A percentile compares a stretch with the other conserved stretches of the same genome.
Evolutionary conservation across 805 yeast species (phyloP).

Genomic region (Suhomyces prunicola): DNA sequence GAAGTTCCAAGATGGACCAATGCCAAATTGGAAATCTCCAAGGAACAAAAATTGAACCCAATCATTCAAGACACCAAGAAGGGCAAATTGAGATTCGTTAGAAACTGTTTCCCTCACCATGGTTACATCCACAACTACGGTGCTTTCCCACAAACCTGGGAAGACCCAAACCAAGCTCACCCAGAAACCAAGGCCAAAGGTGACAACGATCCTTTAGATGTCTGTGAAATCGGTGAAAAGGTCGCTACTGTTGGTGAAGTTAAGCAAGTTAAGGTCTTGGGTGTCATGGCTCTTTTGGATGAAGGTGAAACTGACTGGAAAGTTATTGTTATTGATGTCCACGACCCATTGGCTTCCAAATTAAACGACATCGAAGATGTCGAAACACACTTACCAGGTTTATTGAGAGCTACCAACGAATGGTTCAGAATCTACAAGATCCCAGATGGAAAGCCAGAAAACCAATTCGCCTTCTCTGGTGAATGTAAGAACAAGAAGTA

Average conservation of each 20-base stretch:
- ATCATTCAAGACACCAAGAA: constrained; percentile 96
- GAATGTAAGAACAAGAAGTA: constrained; percentile 55
- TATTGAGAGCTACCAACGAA: constrained; percentile 60
- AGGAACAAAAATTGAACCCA: constrained; percentile 83
- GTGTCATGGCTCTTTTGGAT: constrained; percentile 75
- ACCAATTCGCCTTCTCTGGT: constrained; percentile 73
- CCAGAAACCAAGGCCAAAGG: constrained; percentile 59
- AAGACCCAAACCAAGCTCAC: constrained; percentile 60
- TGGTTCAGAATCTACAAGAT: constrained; percentile 86
- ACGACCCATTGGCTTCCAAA: constrained; percentile 61
- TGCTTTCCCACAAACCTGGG: constrained; percentile 96
- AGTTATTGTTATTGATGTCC: constrained; percentile 63
- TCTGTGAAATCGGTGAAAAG: constrained; percentile 48
- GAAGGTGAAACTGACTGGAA: constrained; percentile 99
- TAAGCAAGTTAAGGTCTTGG: constrained; percentile 64
- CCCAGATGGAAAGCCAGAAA: constrained; percentile 77
- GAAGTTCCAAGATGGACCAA: constrained; percentile 99
- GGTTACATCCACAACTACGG: constrained; percentile 99
- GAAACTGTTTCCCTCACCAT: constrained; percentile 98
- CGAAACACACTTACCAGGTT: constrained; percentile 63
- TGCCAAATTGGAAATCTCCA: constrained; percentile 93
- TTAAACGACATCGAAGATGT: constrained; percentile 68
- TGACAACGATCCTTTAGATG: constrained; percentile 48
- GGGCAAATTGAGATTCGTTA: constrained; percentile 92
- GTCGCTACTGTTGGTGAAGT: constrained; percentile 50